Base-by-base conservation (phyloP, 2,329 filamentous ascomycete species). In the Phoma sp. region DNA sequence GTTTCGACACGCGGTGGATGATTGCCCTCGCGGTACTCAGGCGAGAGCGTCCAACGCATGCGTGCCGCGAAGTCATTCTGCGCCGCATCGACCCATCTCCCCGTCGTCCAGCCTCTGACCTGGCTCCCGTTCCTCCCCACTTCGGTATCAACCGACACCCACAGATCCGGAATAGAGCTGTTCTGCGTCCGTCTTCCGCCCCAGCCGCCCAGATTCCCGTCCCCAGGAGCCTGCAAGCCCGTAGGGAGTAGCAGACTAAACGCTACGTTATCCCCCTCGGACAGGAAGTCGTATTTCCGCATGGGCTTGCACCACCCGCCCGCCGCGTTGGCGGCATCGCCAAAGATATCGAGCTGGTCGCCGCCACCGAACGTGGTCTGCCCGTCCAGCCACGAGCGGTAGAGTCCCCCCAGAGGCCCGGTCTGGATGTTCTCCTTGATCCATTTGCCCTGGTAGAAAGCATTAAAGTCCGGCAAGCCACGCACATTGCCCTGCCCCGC, bases 371-470 rank as follows among this genome's bases (percentile, higher is more conserved):
- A 73, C 48, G 81, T 80, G 48, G 76, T 82, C 18, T 76, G 65
- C 27, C 75, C 75, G 52, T 81, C 77, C n/a, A 68, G 66, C 81
- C 80, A 58, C 47, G 80, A 77, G 38, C 67, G 66, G 61, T 71
- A 68, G 22, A 69, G 51, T 36, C 56, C 54, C 33, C 71, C 64
- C 8, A 83, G 66, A 0, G 73, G 66, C 0, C 79, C 77, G 14
- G 81, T 75, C 53, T 83, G 80, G 49, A 84, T 78, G 58, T 83
- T 72, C 18, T 77, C 65, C 37, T 75, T 72, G 35, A 82, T 64
- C 80, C 81, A 84, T 14, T 76, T 71, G 44, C 56, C 48, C 4
- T 47, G 30, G 38, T 50, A 59, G 32, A 47, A 59, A 0, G 29
- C 33, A n/a, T 59, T 54, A n/a, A 36, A 47, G 5, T 51, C 41